A percentile compares a stretch with the other conserved stretches of the same genome.
Evolutionary conservation across 2,329 filamentous ascomycete species (phyloP).

Genomic region (Nemania abortiva): DNA sequence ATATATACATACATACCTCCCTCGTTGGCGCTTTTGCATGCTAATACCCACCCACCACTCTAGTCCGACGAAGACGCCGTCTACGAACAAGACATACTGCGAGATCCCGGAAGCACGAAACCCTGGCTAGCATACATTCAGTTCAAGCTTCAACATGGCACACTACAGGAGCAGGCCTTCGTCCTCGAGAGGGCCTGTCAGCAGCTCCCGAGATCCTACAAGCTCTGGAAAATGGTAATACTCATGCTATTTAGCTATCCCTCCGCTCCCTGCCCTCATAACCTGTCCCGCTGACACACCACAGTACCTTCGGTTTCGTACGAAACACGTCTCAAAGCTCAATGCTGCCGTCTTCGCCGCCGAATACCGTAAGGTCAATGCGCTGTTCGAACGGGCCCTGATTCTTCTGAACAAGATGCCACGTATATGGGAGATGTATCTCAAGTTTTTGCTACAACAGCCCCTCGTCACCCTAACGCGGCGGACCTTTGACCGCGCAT

Average conservation of each 20-base stretch:
- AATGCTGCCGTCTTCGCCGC: conserved; percentile 83
- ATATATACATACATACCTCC: background rate
- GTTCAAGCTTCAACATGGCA: conserved; percentile 90
- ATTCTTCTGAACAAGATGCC: conserved; percentile 99
- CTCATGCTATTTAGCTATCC: conserved; percentile 42
- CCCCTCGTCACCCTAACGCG: conserved; percentile 90
- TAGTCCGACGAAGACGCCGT: conserved; percentile 89
- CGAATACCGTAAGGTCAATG: conserved; percentile 94
- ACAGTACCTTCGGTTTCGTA: conserved; percentile 87
- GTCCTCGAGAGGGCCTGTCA: conserved; percentile 91
- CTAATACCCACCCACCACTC: conserved; percentile 51
- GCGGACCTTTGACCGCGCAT: conserved; percentile 89
- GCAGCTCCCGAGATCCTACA: conserved; percentile 93
- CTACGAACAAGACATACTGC: conserved; percentile 95
- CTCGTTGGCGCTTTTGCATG: background rate
- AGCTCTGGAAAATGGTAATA: conserved; percentile 92
- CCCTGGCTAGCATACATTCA: conserved; percentile 96
- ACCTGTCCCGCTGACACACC: conserved; percentile 35
- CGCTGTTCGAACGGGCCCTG: conserved; percentile 90
- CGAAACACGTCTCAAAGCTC: conserved; percentile 81
- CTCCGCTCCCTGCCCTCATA: conserved; percentile 14
- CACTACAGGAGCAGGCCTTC: conserved; percentile 83
- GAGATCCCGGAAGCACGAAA: conserved; percentile 86
- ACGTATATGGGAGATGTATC: conserved; percentile 97
- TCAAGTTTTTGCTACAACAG: conserved; percentile 89